Conservation (phyloP, 2,329 filamentous ascomycete species). For the Epichloe sp. region DNA sequence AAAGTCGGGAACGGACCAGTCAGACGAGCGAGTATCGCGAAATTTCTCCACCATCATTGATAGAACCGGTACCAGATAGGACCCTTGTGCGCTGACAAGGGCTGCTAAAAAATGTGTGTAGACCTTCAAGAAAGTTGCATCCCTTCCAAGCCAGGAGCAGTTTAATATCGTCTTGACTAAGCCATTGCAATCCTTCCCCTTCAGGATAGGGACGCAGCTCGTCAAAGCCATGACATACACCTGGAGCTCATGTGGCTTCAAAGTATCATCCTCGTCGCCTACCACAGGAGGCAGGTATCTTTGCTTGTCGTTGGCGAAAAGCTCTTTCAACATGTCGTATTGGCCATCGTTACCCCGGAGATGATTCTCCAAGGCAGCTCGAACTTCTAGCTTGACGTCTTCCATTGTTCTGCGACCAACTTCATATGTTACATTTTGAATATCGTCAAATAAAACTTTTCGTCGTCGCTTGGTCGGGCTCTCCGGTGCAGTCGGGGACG, state of each 20-base stretch:
- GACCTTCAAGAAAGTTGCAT: constrained; percentile 50
- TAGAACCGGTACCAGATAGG: constrained; percentile 61
- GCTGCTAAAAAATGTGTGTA: constrained; percentile 57
- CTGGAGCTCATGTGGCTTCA: constrained; percentile 42
- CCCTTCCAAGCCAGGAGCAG: constrained; percentile 52
- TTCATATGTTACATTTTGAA: constrained; percentile 42
- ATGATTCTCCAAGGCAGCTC: constrained; percentile 43
- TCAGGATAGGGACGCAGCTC: constrained; percentile 45
- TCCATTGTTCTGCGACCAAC: constrained; percentile 39
- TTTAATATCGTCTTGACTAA: constrained; percentile 46
- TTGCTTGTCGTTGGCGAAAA: constrained; percentile 39
- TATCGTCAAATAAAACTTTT: constrained; percentile 46
- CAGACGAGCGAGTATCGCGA: constrained; percentile 33
- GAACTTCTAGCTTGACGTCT: constrained; percentile 41
- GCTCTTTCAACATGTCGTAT: constrained; percentile 47
- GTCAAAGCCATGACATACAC: constrained; percentile 51
- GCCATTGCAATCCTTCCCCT: constrained; percentile 43
- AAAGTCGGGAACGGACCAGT: constrained; percentile 38
- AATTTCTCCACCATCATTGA: constrained; percentile 74
- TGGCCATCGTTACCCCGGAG: constrained; percentile 43
- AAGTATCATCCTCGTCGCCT: constrained; percentile 33
- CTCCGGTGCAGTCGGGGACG: constrained; percentile 21
- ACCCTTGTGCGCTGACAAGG: constrained; percentile 70
- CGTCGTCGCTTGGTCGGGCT: constrained; percentile 40
- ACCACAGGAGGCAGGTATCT: constrained; percentile 25